These are phyloP conservation scores for Cydonia oblonga DNA, from an alignment of 331 rosid species.

Conservation along the genomic window DNA sequence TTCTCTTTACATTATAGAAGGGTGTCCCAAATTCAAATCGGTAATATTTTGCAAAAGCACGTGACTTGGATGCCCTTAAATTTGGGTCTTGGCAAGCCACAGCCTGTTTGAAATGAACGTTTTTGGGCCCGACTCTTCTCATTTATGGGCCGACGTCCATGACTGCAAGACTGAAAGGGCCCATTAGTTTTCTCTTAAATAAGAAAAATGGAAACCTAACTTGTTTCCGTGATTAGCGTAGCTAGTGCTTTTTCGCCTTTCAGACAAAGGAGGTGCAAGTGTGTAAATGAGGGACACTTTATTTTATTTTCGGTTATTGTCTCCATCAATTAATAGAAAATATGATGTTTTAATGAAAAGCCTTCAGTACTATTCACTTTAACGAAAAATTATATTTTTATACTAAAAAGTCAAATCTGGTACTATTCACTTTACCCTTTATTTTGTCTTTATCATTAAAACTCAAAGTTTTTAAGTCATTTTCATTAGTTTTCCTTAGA, in stretches of 20 bases:
- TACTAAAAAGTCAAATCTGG: too few relatives aligned
- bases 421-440: too few relatives aligned
- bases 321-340: neutral
- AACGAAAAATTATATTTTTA: too few relatives aligned
- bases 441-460: too few relatives aligned
- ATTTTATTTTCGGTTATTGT: neutral
- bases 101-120: neutral
- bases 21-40: neutral
- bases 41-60: neutral
- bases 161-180: neutral
- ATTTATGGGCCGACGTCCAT: neutral
- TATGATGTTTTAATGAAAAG: too few relatives aligned
- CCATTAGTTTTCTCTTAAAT: neutral
- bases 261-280: constrained; percentile 12
- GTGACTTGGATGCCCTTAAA: neutral
- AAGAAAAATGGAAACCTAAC: neutral
- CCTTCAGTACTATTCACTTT: too few relatives aligned
- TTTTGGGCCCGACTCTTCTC: neutral
- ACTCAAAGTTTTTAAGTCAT: too few relatives aligned
- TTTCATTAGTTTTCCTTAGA: too few relatives aligned
- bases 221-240: constrained; percentile 60
- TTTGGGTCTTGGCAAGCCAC: neutral
- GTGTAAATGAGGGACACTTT: neutral
- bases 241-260: neutral
- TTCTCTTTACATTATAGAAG: neutral